Base-by-base conservation (phyloP, 1,139 yeast species). In the Candida anutae region DNA sequence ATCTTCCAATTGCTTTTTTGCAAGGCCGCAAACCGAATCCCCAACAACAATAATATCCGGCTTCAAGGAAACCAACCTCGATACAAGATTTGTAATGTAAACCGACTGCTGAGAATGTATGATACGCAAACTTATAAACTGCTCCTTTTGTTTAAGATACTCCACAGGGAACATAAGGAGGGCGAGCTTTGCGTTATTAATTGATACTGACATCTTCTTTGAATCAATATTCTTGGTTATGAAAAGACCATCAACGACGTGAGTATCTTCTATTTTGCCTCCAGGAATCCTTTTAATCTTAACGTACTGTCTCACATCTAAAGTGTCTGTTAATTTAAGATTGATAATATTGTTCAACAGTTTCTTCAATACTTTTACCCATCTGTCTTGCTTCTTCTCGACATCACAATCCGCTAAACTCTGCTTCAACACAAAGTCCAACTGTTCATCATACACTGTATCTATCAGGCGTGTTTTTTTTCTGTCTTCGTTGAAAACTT, bases 121-220 rank as follows among this genome's bases (percentile, higher is more conserved):
- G 4, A 94, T 83, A 32, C 85, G 79, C 34, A 90, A 59, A 46
- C 94, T 81, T 50, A 87, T 76, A 34, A 87, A 82, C 38, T 74
- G 81, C 31, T 80, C 90, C 31, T 74, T 74, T 29, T 62, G 71
- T 36, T 81, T 76, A 37, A 78, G 68, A 42, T 87, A 90, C 47
- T 88, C 97, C 16, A 93, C 61, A 0, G 97, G 95, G 43, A 93
- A 90, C 66, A 87, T 80, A 8, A 93, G 67, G 18, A 93, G 62
- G 31, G 93, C 76, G 24, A 93, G 80, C 32, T 78, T 70, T 0
- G 99, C 97, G 27, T 71, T 67, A 1, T 50, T 45, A 5, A 93
- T 63, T 8, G 50, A 48, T 4, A 74, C 54, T 0, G 85, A 72
- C 98, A 93, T 93, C 3, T 70, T 54, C 45, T 79, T 84, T 24